Evolutionary conservation across 768 basidiomycete genomes (phyloP).

Genomic region (Amylocystis lapponica): DNA sequence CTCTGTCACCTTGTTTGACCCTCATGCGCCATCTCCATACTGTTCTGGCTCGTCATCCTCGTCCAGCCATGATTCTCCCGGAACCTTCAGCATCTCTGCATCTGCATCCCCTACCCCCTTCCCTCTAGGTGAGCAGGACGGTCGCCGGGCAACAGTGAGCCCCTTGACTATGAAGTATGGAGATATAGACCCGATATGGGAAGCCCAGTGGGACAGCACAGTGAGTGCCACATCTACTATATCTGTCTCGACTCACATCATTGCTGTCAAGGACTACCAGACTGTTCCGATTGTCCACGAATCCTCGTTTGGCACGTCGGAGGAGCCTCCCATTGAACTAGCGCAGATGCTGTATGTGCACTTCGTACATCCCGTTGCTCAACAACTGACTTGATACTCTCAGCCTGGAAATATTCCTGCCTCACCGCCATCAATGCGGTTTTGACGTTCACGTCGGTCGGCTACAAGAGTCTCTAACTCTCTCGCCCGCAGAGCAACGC

Average conservation of each 20-base stretch:
- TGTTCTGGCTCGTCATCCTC: constrained; percentile 29
- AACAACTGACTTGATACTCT: constrained; percentile 4
- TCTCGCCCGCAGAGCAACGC: constrained; percentile 52
- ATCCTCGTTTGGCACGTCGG: too few relatives aligned
- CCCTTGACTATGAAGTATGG: constrained; percentile 7
- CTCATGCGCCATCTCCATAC: constrained; percentile 37
- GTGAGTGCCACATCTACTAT: constrained; percentile 12
- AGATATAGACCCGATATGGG: constrained; percentile 20
- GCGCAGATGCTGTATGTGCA: constrained; percentile 60
- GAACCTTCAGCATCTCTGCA: constrained; percentile 24
- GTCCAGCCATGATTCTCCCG: constrained; percentile 28
- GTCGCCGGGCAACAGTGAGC: constrained; percentile 2
- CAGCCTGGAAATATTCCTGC: constrained; percentile 71
- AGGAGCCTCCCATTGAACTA: constrained; percentile 40
- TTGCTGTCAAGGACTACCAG: too few relatives aligned
- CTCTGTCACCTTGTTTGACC: constrained; percentile 66
- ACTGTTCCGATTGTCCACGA: too few relatives aligned
- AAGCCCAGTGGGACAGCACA: constrained; percentile 17
- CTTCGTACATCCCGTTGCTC: neutral
- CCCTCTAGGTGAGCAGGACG: constrained; percentile 28
- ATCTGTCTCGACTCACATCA: too few relatives aligned
- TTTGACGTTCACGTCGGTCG: constrained; percentile 64
- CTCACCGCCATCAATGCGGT: constrained; percentile 71
- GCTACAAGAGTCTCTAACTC: constrained; percentile 54
- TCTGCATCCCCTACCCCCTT: constrained; percentile 29